Conservation (phyloP, 2,329 filamentous ascomycete genomes). For the Clonostachys rhizophaga region DNA sequence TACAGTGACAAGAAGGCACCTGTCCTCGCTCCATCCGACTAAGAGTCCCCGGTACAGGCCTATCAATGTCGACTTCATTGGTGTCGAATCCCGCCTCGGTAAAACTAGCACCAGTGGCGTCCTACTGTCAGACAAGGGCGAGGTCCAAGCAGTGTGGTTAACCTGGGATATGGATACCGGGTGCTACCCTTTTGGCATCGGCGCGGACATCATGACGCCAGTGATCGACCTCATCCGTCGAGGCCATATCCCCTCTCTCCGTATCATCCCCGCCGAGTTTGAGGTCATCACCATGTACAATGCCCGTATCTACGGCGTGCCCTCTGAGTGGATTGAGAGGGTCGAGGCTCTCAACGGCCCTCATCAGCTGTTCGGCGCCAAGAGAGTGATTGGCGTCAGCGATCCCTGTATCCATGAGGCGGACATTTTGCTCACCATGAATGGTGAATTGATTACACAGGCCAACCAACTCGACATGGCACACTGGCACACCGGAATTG, state of each 20-base stretch:
- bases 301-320: constrained; percentile 93
- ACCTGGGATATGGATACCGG: constrained; percentile 97
- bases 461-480: constrained; percentile 93
- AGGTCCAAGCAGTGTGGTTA: constrained; percentile 92
- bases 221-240: constrained; percentile 83
- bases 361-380: constrained; percentile 98
- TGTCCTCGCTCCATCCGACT: constrained; percentile 91
- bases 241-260: constrained; percentile 73
- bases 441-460: constrained; percentile 86
- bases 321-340: constrained; percentile 90
- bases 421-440: constrained; percentile 87
- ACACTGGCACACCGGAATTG: constrained; percentile 82
- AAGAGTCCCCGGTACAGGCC: constrained; percentile 84
- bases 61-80: constrained; percentile 94
- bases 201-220: constrained; percentile 81
- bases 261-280: constrained; percentile 92
- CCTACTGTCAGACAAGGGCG: constrained; percentile 81
- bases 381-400: constrained; percentile 66
- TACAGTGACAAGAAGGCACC: constrained; percentile 96
- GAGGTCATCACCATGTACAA: constrained; percentile 96
- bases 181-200: constrained; percentile 92
- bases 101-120: constrained; percentile 93
- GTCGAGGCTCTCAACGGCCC: constrained; percentile 81
- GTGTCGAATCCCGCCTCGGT: constrained; percentile 88
- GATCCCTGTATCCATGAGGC: constrained; percentile 62